phyloP scores from a whole-genome alignment of 306 rosid species.

The Vigna reflexopilosa region DNA sequence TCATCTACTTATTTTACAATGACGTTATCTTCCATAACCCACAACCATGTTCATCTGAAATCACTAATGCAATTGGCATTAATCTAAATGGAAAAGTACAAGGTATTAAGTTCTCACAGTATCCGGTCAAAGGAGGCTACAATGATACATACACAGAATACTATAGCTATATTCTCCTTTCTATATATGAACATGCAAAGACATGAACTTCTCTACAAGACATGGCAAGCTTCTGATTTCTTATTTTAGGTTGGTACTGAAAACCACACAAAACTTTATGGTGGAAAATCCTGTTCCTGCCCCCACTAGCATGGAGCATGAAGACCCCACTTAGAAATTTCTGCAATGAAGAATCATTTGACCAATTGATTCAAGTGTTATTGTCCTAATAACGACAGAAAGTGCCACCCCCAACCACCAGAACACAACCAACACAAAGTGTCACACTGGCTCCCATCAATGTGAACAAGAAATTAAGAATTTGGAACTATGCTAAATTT shows the following conservation, averaged over 20 bases:
- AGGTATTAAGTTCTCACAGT: not conserved
- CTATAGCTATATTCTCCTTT: not conserved
- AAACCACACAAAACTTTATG: constrained; percentile 36
- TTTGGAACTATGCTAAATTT: not conserved
- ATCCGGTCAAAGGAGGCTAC: not conserved
- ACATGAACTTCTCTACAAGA: constrained; percentile 7
- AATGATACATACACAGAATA: not conserved
- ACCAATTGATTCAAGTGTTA: constrained; percentile 37
- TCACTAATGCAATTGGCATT: not conserved
- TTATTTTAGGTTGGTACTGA: constrained; percentile 45
- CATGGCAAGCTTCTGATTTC: constrained; percentile 8
- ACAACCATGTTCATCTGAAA: not conserved
- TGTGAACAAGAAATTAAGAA: constrained; percentile 25
- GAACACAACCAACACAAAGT: constrained; percentile 34
- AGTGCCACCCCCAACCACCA: constrained; percentile 37
- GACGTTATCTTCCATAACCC: not conserved
- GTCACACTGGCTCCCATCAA: constrained; percentile 25
- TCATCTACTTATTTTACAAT: too few relatives aligned
- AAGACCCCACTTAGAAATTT: constrained; percentile 56
- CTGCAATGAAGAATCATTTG: constrained; percentile 51
- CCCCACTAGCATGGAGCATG: constrained; percentile 40
- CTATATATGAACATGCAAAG: constrained; percentile 16
- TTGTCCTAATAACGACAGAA: constrained; percentile 38
- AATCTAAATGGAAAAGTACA: not conserved
- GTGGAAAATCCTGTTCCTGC: constrained; percentile 30